Base-by-base conservation (phyloP, 768 basidiomycete species). In the Mycena indigotica region DNA sequence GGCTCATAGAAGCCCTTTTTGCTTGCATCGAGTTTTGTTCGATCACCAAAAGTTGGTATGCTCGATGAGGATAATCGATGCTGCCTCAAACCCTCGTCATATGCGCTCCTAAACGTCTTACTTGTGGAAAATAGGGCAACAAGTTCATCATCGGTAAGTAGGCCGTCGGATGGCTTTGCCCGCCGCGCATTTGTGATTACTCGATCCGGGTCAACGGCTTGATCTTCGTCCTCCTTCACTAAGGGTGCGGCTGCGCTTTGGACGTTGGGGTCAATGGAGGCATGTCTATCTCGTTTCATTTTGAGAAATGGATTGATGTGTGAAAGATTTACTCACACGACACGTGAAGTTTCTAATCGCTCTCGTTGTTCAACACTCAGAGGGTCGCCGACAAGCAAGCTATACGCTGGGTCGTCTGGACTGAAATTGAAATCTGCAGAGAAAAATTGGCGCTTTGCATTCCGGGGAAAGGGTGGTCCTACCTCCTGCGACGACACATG, bases 401-500 rank as follows among this genome's bases (percentile, higher is more conserved):
- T 83, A 70, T 98, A 98, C 0, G 85, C 84, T 4, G 91, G 78
- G 67, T 95, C 94, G 60, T 80, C 80, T 0, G 96, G 96, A 15
- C 84, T 72, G 53, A 92, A 91, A 70, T 98, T 98, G 75, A 97
- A 94, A 71, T 98, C 95, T 95, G 53, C 5, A 40, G 41, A 48
- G 12, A 23, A 29, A 30, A 40, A 17, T 61, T 5, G 38, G 24
- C 56, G 44, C 23, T 29, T 60, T 48, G n/a, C 10, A 38, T n/a
- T 38, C n/a, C n/a, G n/a, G 35, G n/a, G n/a, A 38, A n/a, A 38
- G 48, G 57, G 32, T 41, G 17, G 39, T n/a, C 38, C 58, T 68
- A 92, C 95, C 95, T 69, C 95, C 95, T 0, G 89, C 85, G 35
- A 97, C 75, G 55, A 95, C 75, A 55, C 87, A 87, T 0, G 94